Percentiles rank a stretch among this genome's conserved stretches.
phyloP scores from a whole-genome alignment of 306 rosid genomes.

The Medicago truncatula region DNA sequence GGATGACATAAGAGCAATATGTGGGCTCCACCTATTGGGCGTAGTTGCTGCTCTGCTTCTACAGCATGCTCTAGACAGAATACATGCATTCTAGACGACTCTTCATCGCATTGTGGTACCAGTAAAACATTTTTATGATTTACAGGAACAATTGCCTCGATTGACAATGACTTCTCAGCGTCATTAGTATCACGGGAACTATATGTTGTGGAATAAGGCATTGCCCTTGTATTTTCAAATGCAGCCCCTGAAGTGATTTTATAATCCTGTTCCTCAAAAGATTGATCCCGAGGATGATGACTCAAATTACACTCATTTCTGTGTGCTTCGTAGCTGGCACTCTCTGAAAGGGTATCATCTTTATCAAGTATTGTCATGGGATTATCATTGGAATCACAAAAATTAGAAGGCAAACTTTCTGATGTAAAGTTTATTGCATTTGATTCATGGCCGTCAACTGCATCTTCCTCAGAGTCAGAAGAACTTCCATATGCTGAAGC shows the following conservation, averaged over 20 bases:
- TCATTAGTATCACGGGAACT: constrained; percentile 54
- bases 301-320: constrained; percentile 29
- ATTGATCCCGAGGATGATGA: constrained; percentile 45
- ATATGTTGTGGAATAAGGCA: constrained; percentile 43
- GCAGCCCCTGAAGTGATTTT: constrained; percentile 51
- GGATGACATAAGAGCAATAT: constrained; percentile 93
- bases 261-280: constrained; percentile 54
- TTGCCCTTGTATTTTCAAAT: constrained; percentile 50
- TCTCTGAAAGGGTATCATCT: constrained; percentile 43
- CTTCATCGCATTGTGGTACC: constrained; percentile 67
- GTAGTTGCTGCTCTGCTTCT: constrained; percentile 91
- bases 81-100: constrained; percentile 92
- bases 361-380: constrained; percentile 40
- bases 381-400: constrained; percentile 46
- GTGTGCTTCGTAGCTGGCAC: constrained; percentile 36
- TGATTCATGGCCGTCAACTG: constrained; percentile 49
- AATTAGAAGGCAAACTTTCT: constrained; percentile 55
- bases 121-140: constrained; percentile 52
- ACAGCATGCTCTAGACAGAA: constrained; percentile 97
- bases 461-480: constrained; percentile 90
- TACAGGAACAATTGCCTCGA: constrained; percentile 43
- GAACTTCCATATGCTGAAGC: constrained; percentile 87
- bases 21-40: constrained; percentile 85
- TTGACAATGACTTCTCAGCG: constrained; percentile 57
- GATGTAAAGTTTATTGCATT: constrained; percentile 51